These are phyloP conservation scores for Thoreauomyces humboldtii DNA, from an alignment of 192 early-diverging fungal genomes.

Conservation along the genomic window DNA sequence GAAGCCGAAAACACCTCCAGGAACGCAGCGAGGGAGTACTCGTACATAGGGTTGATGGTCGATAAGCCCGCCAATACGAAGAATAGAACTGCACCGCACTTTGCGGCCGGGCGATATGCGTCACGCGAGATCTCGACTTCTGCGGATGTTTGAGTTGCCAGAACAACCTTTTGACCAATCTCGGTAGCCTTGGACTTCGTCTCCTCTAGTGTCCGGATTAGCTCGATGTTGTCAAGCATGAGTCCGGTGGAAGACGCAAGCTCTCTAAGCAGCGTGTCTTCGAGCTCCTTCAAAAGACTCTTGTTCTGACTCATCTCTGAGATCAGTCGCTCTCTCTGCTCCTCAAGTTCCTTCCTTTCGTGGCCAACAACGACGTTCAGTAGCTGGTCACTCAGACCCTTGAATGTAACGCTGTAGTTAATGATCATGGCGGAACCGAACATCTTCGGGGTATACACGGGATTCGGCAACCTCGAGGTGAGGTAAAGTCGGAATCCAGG, in stretches of 20 bases:
- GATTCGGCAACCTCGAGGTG: constrained; percentile 54
- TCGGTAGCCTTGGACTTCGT: constrained; percentile 63
- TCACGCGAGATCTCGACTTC: constrained; percentile 61
- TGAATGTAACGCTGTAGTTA: constrained; percentile 64
- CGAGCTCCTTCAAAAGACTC: constrained; percentile 52
- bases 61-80: constrained; percentile 58
- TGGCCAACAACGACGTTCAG: constrained; percentile 61
- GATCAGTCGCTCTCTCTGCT: constrained; percentile 56
- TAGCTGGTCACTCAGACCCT: constrained; percentile 61
- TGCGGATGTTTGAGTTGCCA: constrained; percentile 60
- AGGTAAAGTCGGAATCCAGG: constrained; percentile 57
- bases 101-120: constrained; percentile 55
- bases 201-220: constrained; percentile 60
- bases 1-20: constrained; percentile 56
- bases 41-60: constrained; percentile 66
- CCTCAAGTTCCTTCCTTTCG: constrained; percentile 59
- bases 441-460: constrained; percentile 57
- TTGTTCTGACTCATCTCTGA: constrained; percentile 59
- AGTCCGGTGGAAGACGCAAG: constrained; percentile 59
- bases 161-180: constrained; percentile 57
- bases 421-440: constrained; percentile 63
- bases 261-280: constrained; percentile 58
- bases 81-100: constrained; percentile 61
- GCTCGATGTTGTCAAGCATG: constrained; percentile 62
- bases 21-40: constrained; percentile 57